These are phyloP conservation scores for Boletus sp. DNA, from an alignment of 768 basidiomycete species.

Conservation along the genomic window DNA sequence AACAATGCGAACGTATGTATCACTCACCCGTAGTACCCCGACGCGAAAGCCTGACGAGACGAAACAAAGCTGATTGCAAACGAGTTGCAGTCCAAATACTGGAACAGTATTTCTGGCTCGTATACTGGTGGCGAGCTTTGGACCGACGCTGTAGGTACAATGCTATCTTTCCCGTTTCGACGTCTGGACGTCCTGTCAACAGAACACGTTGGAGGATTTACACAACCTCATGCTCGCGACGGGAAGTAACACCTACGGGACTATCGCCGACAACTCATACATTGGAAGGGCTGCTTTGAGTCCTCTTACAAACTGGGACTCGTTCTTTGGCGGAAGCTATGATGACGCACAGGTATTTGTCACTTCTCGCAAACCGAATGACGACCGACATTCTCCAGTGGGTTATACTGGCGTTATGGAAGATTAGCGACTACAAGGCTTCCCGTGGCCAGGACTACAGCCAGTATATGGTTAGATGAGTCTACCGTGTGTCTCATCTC, in stretches of 20 bases:
- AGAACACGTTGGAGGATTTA: conserved; percentile 58
- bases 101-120: conserved; percentile 37
- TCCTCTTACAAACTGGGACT: conserved; percentile 41
- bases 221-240: conserved; percentile 59
- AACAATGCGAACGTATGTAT: conserved; percentile 12
- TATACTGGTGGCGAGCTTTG: conserved; percentile 53
- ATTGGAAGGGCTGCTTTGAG: conserved; percentile 46
- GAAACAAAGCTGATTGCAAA: conserved; percentile 24
- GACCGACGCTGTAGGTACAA: conserved; percentile 50
- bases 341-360: conserved; percentile 50
- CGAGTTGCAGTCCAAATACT: conserved; percentile 38
- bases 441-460: conserved; percentile 33
- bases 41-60: neutral
- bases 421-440: conserved; percentile 52
- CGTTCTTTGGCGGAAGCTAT: conserved; percentile 46
- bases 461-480: conserved; percentile 19
- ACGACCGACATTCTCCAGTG: conserved; percentile 36
- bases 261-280: conserved; percentile 42
- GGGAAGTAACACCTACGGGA: conserved; percentile 37
- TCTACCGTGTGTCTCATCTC: conserved; percentile 13
- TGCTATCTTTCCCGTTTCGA: neutral
- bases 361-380: neutral
- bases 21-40: neutral
- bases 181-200: neutral
- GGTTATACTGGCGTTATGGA: conserved; percentile 57